These are phyloP conservation scores for Cicer judaicum DNA, from an alignment of 306 rosid species.

Conservation along the genomic window DNA sequence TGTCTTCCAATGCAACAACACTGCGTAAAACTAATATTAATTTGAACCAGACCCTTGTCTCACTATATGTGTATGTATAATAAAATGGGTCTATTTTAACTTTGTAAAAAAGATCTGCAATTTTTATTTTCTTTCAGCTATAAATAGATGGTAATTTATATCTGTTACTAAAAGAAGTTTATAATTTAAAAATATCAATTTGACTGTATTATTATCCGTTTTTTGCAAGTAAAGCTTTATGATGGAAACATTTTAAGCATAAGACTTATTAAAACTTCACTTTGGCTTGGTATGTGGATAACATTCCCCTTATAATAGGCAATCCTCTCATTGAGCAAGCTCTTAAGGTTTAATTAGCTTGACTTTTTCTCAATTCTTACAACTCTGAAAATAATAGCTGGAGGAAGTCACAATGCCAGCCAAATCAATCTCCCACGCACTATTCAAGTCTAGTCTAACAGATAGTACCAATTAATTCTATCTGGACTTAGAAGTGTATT, in stretches of 20 bases:
- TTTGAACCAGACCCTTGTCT: not conserved
- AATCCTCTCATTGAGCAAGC: not conserved
- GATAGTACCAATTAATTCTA: slow-evolving; percentile 11
- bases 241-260: not conserved
- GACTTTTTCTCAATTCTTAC: not conserved
- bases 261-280: not conserved
- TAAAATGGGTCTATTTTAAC: slow-evolving; percentile 1
- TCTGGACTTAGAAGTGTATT: slow-evolving; percentile 10
- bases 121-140: not conserved
- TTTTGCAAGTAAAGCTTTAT: not conserved
- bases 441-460: slow-evolving; percentile 11
- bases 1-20: slow-evolving; percentile 1
- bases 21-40: not conserved
- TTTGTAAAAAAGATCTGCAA: slow-evolving; percentile 4
- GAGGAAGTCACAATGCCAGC: slow-evolving; percentile 3
- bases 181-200: not conserved
- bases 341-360: not conserved
- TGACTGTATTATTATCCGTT: not conserved
- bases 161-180: not conserved
- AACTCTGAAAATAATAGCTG: not conserved
- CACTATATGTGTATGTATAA: not conserved
- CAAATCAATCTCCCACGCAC: not conserved
- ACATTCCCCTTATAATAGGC: not conserved
- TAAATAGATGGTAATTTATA: not conserved
- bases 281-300: not conserved